Percentiles rank a stretch among this genome's conserved stretches.
Evolutionary conservation across 2,329 filamentous ascomycete genomes (phyloP).

Genomic region (Hyphodiscus sp.): DNA sequence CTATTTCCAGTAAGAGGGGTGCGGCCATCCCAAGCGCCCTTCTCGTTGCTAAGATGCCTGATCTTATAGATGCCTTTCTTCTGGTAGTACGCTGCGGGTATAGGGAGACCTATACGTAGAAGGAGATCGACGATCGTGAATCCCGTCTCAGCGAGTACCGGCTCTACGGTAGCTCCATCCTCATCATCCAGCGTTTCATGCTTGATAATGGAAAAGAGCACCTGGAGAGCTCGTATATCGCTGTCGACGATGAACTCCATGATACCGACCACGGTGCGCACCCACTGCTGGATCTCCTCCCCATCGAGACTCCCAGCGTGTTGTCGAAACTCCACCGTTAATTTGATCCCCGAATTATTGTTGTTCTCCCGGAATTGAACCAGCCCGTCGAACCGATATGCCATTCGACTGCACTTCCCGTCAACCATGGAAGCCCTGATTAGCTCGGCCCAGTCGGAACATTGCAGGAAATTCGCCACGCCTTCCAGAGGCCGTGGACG

Average conservation of each 20-base stretch:
- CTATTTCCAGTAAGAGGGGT: too few species aligned
- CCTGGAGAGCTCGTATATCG: not conserved
- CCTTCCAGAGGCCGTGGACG: not conserved
- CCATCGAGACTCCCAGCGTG: slow-evolving; percentile 15
- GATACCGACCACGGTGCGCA: not conserved
- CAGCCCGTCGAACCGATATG: not conserved
- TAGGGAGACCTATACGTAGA: not conserved
- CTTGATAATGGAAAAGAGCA: not conserved
- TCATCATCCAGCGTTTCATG: not conserved
- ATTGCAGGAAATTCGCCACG: not conserved
- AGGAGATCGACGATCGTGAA: not conserved
- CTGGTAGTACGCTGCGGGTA: too few species aligned
- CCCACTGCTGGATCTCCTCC: slow-evolving; percentile 5
- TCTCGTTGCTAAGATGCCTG: too few species aligned
- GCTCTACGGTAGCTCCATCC: not conserved
- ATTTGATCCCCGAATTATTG: not conserved
- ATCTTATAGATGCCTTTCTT: too few species aligned
- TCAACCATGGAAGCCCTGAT: not conserved
- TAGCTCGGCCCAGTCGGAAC: not conserved
- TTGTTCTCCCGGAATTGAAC: not conserved
- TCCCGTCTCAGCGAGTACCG: not conserved
- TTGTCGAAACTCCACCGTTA: slow-evolving; percentile 19
- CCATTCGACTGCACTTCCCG: not conserved
- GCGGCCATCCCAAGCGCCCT: too few species aligned
- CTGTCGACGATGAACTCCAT: not conserved